Evolutionary conservation across 345 rosid genomes (phyloP).

Genomic region (Cochlearia excelsa): DNA sequence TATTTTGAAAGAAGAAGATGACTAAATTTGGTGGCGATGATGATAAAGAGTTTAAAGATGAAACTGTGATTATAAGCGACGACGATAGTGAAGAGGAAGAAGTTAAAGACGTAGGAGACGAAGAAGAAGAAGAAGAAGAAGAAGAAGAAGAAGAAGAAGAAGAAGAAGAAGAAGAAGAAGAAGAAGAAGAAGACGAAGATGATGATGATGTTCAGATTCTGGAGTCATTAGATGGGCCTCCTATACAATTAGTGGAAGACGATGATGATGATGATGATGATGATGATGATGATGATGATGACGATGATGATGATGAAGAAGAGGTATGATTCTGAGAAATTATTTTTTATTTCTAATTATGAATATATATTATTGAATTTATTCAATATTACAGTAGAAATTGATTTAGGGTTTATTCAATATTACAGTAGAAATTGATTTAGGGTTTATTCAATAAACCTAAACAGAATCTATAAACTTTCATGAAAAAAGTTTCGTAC

Average conservation of each 20-base stretch:
- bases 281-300: conserved; percentile 53
- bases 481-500: too few relatives aligned
- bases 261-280: conserved; percentile 48
- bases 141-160: conserved; percentile 39
- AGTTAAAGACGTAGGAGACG: conserved; percentile 40
- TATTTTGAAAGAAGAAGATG: conserved; percentile 32
- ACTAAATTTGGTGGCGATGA: conserved; percentile 42
- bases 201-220: conserved; percentile 37
- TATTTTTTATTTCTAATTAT: too few relatives aligned
- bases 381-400: not conserved
- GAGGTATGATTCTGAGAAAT: conserved; percentile 39
- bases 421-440: conserved; percentile 13
- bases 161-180: conserved; percentile 35
- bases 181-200: conserved; percentile 34
- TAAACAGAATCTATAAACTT: too few relatives aligned
- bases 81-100: conserved; percentile 39
- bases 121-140: conserved; percentile 42
- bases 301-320: conserved; percentile 43
- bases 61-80: conserved; percentile 38
- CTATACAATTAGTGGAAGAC: conserved; percentile 28
- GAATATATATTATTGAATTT: not conserved
- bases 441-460: conserved; percentile 4
- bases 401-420: conserved; percentile 4
- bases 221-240: not conserved
- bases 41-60: conserved; percentile 42